Evolutionary conservation across 1,284 basidiomycete genomes (phyloP), one percentile per base, ranked within the genome.

Genomic region (Ustilago xerochloae): DNA sequence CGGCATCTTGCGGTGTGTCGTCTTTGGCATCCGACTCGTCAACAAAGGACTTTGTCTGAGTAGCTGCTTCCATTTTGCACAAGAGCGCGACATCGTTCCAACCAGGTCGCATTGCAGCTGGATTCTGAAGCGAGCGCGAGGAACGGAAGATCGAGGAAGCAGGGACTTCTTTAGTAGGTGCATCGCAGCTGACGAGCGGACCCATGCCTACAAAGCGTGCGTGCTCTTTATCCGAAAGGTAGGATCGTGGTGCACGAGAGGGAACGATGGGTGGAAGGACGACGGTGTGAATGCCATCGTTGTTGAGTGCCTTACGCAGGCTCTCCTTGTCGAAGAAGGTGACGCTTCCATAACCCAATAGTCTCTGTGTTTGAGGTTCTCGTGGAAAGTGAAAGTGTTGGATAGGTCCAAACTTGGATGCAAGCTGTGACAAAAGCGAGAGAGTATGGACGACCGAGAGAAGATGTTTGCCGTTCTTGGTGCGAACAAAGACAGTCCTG

Each of bases 301-400:
- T 59, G 35, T 32, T 43, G 38, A 75, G 72, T 24, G 72, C 72
- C 36, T 67, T 75, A 4, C 49, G 50, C 12, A 71, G 33, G 46
- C 58, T 63, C 9, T 58, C 56, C 30, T 55, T 57, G 26, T 66
- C 56, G 50, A 38, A 29, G 45, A 75, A 75, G 9, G 68, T 72
- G 51, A 75, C 48, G 52, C 64, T 67, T 20, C 61, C 68, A 28
- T 75, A 75, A 13, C 73, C 73, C 7, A 75, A 35, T 2, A 71
- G 49, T 6, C 58, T 35, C 24, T 71, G 61, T 3, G 57, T 35
- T 8, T 26, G 35, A 5, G 68, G 64, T 8, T 71, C 68, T 28
- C 73, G 67, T 3, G 73, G 73, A 24, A 71, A 75, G 47, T 75
- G 73, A 46, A 75, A 75, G 35, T 53, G 48, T 29, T 67, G 58